Evolutionary conservation across 2,329 filamentous ascomycete species (phyloP), one percentile per base, ranked within the genome.

Genomic region (Zarea fungicola): DNA sequence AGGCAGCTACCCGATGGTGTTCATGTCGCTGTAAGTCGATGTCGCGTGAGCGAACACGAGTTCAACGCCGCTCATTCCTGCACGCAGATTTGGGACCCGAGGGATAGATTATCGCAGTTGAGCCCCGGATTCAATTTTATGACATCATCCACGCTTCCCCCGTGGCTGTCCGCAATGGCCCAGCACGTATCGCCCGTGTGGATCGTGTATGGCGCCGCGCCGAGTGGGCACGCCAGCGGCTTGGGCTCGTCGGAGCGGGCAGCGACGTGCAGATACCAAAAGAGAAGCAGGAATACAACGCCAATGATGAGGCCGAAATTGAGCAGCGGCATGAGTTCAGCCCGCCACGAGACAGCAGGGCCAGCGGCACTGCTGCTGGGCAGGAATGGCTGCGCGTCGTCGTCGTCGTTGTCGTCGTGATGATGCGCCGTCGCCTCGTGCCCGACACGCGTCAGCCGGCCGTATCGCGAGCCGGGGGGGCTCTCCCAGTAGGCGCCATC

Each of bases 281-380:
- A 71, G 36, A 81, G 56, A 16, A 71, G 59, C 28, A 81, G 57
- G 41, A 82, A 61, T 51, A 72, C 75, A 14, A 80, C 56, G 4
- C 76, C 65, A 46, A 79, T 67, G 29, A 82, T 60, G 52, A 81
- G 61, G 47, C 76, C 77, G 62, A 81, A 82, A 58, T 80, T 80
- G 57, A 82, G 66, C 54, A 82, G 65, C n/a, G 75, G 75, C 65
- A 69, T 71, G 64, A 77, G 65, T 51, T 77, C 73, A 28, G 71
- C 68, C 25, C 78, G 69, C 71, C 77, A 75, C 6, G 77, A 74
- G 26, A 65, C 63, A 32, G 60, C 65, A 55, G 53, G 57, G 23
- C 52, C 50, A 6, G 39, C 22, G 6, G 32, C 25, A 11, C 32
- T 41, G 10, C 56, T 50, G 16, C 53, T 45, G 11, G 29, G 45